Evolutionary conservation across 2,329 filamentous ascomycete species (phyloP).

Genomic region (Parastagonospora nodorum): DNA sequence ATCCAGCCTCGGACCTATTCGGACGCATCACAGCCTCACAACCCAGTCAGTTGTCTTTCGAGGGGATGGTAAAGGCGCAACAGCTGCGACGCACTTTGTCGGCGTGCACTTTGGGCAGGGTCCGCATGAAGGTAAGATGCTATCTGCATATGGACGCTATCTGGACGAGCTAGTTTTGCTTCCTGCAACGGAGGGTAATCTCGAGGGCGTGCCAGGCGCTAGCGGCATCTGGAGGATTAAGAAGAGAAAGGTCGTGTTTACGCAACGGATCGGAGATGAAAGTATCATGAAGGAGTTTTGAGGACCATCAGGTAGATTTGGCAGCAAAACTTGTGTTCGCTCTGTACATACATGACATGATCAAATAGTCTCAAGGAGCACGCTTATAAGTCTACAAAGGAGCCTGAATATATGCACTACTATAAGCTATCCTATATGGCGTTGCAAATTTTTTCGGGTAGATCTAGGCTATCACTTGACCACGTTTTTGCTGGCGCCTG

Average conservation of each 20-base stretch:
- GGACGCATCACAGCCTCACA: conserved; percentile 51
- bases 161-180: conserved; percentile 44
- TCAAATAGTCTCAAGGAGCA: too few relatives aligned
- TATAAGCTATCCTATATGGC: too few relatives aligned
- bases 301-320: not conserved
- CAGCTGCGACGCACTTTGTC: conserved; percentile 49
- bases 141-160: conserved; percentile 51
- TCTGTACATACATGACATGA: not conserved
- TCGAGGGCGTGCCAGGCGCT: conserved; percentile 42
- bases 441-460: too few relatives aligned
- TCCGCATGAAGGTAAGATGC: conserved; percentile 47
- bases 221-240: conserved; percentile 49
- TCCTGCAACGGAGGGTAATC: conserved; percentile 22
- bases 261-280: conserved; percentile 42
- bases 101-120: conserved; percentile 51
- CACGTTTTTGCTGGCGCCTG: not conserved
- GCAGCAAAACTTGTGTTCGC: not conserved
- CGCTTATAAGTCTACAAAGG: too few relatives aligned
- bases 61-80: conserved; percentile 36
- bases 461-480: not conserved
- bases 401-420: too few relatives aligned
- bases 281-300: conserved; percentile 42
- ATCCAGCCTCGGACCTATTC: conserved; percentile 46
- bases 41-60: conserved; percentile 48
- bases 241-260: conserved; percentile 46